Evolutionary conservation across 176 grass and related monocot genomes (phyloP).

Genomic region (Oryza officinalis): DNA sequence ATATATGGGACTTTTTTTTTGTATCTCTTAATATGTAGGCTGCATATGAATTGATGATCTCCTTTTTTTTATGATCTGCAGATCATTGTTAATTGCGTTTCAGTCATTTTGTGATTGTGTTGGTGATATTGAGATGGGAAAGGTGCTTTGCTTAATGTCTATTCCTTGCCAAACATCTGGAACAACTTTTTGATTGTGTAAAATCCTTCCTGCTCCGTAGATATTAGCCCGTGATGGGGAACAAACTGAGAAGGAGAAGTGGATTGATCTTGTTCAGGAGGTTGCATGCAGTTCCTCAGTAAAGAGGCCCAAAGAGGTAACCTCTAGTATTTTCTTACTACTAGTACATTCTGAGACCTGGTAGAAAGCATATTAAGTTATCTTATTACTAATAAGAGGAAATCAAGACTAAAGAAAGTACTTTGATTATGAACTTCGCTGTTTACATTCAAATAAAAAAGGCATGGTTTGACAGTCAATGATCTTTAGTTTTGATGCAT

Average conservation of each 20-base stretch:
- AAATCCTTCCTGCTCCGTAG: conserved; percentile 45
- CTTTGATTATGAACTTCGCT: background rate
- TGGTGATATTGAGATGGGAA: conserved; percentile 93
- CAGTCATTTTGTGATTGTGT: conserved; percentile 98
- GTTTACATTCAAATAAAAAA: conserved; percentile 17
- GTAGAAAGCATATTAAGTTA: background rate
- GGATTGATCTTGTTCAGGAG: conserved; percentile 90
- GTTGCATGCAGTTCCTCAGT: conserved; percentile 83
- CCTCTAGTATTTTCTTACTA: conserved; percentile 18
- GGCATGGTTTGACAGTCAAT: background rate
- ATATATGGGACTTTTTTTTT: background rate
- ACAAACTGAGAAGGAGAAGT: conserved; percentile 86
- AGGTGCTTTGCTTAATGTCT: conserved; percentile 51
- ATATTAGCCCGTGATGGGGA: conserved; percentile 94
- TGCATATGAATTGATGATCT: conserved; percentile 20
- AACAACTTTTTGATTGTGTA: conserved; percentile 36
- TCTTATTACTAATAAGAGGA: conserved; percentile 4
- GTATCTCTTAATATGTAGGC: conserved; percentile 23
- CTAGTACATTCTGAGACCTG: background rate
- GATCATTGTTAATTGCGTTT: conserved; percentile 82
- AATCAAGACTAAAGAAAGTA: conserved; percentile 24
- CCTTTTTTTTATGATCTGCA: conserved; percentile 41
- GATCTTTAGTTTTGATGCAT: conserved; percentile 30
- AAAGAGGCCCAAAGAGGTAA: conserved; percentile 96
- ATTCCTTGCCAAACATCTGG: conserved; percentile 33